These are phyloP conservation scores for Kazachstania viticola DNA, from an alignment of 805 yeast species.

Conservation along the genomic window DNA sequence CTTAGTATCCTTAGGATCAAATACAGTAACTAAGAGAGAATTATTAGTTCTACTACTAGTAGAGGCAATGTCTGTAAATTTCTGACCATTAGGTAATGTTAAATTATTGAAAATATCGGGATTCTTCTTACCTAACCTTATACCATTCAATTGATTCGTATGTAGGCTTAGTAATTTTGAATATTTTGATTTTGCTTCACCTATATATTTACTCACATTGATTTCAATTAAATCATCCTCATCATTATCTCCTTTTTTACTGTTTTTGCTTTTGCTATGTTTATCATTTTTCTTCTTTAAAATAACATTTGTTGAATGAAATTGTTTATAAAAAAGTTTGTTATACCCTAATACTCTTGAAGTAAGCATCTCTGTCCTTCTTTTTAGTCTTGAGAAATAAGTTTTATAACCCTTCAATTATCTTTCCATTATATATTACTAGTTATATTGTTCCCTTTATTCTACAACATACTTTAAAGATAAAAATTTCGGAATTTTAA, in stretches of 20 bases:
- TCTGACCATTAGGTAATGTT: slow-evolving; percentile 35
- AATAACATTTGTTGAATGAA: background rate
- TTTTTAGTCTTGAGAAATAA: too few relatives aligned
- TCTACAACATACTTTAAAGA: too few relatives aligned
- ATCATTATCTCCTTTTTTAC: background rate
- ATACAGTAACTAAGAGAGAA: slow-evolving; percentile 66
- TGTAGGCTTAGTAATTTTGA: slow-evolving; percentile 40
- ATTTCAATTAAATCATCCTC: slow-evolving; percentile 2
- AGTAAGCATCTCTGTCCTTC: too few relatives aligned
- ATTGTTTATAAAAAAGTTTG: too few relatives aligned
- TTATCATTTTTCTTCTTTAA: slow-evolving; percentile 5
- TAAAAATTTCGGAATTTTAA: background rate
- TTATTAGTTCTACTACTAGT: slow-evolving; percentile 58
- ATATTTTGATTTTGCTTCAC: slow-evolving; percentile 23
- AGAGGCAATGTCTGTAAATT: slow-evolving; percentile 57
- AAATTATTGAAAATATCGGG: slow-evolving; percentile 55
- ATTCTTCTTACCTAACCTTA: slow-evolving; percentile 59
- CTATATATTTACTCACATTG: slow-evolving; percentile 5
- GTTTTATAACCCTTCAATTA: too few relatives aligned
- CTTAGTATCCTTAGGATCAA: slow-evolving; percentile 68
- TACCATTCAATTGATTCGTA: slow-evolving; percentile 44
- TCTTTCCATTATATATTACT: too few relatives aligned
- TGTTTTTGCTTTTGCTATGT: slow-evolving; percentile 2
- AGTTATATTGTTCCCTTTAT: too few relatives aligned
- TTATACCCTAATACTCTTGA: too few relatives aligned